Evolutionary conservation across 768 basidiomycete genomes (phyloP).

Genomic region (Cystobasidium ongulense): DNA sequence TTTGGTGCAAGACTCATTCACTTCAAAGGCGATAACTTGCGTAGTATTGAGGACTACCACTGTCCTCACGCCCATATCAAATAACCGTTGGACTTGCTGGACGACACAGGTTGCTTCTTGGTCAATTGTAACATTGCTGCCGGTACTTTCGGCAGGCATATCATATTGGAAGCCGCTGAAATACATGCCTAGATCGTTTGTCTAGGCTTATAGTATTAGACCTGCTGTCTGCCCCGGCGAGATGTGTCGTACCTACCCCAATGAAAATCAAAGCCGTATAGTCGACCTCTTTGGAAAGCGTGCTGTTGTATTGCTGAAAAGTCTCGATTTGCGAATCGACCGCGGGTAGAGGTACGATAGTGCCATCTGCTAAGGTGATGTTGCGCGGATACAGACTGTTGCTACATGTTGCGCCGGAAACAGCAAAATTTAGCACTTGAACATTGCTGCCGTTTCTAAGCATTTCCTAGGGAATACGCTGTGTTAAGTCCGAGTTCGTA

Average conservation of each 20-base stretch:
- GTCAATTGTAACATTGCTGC: not conserved
- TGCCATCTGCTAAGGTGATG: not conserved
- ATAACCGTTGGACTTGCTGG: not conserved
- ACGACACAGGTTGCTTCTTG: not conserved
- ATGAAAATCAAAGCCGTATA: not conserved
- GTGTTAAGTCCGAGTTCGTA: not conserved
- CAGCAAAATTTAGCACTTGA: not conserved
- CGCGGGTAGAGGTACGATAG: not conserved
- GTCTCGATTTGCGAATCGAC: not conserved
- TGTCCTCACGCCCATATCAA: not conserved
- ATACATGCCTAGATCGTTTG: not conserved
- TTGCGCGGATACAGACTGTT: not conserved
- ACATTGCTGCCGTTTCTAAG: not conserved
- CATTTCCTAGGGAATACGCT: not conserved
- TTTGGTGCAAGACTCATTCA: no score
- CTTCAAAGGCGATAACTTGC: not conserved
- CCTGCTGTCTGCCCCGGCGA: no score
- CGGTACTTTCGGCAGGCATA: not conserved
- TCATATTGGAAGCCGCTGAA: not conserved
- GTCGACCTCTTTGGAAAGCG: not conserved
- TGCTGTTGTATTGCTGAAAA: slow-evolving; percentile 1
- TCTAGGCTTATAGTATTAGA: no score
- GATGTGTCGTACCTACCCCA: not conserved
- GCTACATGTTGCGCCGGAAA: not conserved
- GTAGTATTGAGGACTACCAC: not conserved